These are phyloP conservation scores for Chenopodium formosanum DNA, from an alignment of 148 eudicot genomes.

Conservation along the genomic window DNA sequence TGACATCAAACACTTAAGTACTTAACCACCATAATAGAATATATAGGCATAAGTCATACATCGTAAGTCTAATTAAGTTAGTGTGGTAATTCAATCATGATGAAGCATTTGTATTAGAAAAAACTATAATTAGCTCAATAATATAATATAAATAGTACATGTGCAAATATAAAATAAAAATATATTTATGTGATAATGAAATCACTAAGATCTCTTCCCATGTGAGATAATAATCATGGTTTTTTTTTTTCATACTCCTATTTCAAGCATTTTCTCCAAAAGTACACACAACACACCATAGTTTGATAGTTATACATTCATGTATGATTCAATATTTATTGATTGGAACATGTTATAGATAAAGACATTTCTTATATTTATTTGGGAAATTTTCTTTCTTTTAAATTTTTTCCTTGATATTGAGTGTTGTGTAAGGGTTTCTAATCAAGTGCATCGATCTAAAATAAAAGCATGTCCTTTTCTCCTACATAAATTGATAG, in stretches of 20 bases:
- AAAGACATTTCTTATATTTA: not conserved
- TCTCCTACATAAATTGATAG: not conserved
- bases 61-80: not conserved
- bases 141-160: not conserved
- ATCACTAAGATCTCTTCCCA: not conserved
- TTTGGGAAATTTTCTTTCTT: not conserved
- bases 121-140: not conserved
- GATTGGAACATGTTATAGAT: not conserved
- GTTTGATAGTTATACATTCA: not conserved
- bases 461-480: not conserved
- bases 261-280: slow-evolving; percentile 8
- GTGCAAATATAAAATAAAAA: not conserved
- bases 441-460: slow-evolving; percentile 4
- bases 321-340: not conserved
- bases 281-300: not conserved
- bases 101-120: not conserved
- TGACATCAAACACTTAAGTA: not conserved
- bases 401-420: not conserved
- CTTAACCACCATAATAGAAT: not conserved
- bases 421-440: slow-evolving; percentile 10
- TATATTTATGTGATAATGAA: not conserved
- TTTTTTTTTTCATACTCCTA: not conserved
- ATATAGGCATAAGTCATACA: not conserved
- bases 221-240: slow-evolving; percentile 7
- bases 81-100: not conserved